phyloP scores from a whole-genome alignment of 1,284 basidiomycete genomes.

The Austropuccinia psidii region DNA sequence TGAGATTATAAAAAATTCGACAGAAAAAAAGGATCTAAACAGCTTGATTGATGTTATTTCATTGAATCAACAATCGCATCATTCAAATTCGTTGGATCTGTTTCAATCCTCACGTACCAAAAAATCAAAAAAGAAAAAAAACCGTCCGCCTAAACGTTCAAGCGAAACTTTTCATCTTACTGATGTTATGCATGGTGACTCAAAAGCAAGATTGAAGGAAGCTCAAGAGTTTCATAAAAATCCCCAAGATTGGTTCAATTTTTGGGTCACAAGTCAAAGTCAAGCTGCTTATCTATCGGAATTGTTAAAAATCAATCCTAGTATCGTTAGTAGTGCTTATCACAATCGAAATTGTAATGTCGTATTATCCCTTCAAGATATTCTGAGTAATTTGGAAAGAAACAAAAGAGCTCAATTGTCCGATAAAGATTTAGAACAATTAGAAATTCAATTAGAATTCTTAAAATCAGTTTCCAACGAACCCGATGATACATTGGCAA shows the following conservation, averaged over 20 bases:
- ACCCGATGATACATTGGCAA: background rate
- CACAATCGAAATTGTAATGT: background rate
- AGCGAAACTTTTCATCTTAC: background rate
- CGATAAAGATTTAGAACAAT: background rate
- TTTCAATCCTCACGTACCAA: background rate
- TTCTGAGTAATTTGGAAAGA: background rate
- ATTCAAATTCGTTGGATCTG: background rate
- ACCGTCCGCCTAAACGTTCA: background rate
- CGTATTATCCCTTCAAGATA: conserved; percentile 18
- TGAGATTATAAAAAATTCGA: background rate
- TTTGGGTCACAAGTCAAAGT: conserved; percentile 10
- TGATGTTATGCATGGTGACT: conserved; percentile 7
- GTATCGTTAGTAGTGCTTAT: background rate
- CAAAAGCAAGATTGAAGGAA: background rate
- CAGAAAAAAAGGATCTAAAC: background rate
- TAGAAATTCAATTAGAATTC: background rate
- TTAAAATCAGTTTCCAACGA: background rate
- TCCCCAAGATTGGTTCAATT: background rate
- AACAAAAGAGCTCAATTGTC: background rate
- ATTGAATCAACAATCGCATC: background rate
- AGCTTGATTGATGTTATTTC: background rate
- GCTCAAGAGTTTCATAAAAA: background rate
- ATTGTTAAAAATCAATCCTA: background rate
- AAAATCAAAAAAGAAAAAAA: background rate
- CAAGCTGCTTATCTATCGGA: background rate